phyloP scores from a whole-genome alignment of 495 filamentous ascomycete species.

The Aspergillus incahuasiensis region DNA sequence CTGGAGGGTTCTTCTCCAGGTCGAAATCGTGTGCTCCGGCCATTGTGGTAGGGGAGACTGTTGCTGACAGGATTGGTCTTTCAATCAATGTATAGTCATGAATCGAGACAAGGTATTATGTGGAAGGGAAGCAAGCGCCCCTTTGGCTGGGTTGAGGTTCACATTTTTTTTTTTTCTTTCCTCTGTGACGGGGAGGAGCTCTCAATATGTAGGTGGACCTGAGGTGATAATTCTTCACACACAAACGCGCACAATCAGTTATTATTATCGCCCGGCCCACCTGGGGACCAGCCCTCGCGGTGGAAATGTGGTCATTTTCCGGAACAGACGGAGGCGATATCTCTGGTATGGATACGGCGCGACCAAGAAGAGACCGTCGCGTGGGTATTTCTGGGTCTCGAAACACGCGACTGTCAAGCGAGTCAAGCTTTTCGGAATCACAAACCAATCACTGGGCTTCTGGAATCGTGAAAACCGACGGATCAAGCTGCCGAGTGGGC shows the following conservation, averaged over 20 bases:
- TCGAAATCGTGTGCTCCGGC: conserved; percentile 25
- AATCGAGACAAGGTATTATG: background rate
- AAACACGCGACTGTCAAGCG: conserved; percentile 7
- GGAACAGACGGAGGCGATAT: conserved; percentile 3
- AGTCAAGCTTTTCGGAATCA: conserved; percentile 2
- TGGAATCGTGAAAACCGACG: background rate
- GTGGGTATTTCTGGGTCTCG: conserved; percentile 4
- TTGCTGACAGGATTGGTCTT: background rate
- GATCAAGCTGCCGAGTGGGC: conserved; percentile 10
- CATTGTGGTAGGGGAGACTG: conserved; percentile 18
- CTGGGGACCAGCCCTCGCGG: background rate
- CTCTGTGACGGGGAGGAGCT: conserved; percentile 8
- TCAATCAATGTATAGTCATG: background rate
- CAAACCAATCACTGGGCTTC: background rate
- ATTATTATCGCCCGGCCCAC: conserved; percentile 12
- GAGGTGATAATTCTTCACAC: conserved; percentile 11
- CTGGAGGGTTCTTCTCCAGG: conserved; percentile 39
- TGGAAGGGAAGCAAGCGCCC: conserved; percentile 3
- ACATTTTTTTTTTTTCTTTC: conserved; percentile 20
- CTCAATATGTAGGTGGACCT: conserved; percentile 15
- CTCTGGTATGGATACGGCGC: conserved; percentile 2
- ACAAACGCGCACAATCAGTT: background rate
- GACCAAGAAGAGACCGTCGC: background rate
- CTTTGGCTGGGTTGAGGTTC: conserved; percentile 1
- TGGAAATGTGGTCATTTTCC: background rate